These are phyloP conservation scores for Curvularia sp. DNA, from an alignment of 2,329 filamentous ascomycete genomes.

Conservation along the genomic window DNA sequence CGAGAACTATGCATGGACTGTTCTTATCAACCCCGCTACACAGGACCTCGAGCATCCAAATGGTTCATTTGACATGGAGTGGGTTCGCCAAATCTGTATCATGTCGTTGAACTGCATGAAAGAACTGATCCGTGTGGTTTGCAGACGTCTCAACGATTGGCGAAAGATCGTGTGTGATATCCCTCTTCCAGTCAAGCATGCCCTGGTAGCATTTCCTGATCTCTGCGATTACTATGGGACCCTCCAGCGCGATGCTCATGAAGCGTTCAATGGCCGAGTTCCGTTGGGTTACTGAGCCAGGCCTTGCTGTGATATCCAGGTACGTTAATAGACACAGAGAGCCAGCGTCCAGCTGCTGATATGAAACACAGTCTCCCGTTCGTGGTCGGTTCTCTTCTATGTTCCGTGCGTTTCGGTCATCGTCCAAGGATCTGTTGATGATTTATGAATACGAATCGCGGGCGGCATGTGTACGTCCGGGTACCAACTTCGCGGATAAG, in stretches of 20 bases:
- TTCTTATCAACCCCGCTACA: slow-evolving; percentile 38
- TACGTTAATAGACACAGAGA: neutral
- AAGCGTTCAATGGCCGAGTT: slow-evolving; percentile 27
- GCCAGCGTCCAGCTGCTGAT: neutral
- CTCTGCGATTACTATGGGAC: slow-evolving; percentile 26
- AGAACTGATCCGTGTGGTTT: slow-evolving; percentile 24
- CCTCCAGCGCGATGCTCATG: slow-evolving; percentile 29
- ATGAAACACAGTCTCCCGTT: neutral
- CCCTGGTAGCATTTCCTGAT: slow-evolving; percentile 29
- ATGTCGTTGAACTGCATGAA: slow-evolving; percentile 33
- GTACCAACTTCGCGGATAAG: neutral
- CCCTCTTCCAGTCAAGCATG: slow-evolving; percentile 27
- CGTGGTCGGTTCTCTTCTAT: neutral
- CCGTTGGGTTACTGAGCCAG: slow-evolving; percentile 26
- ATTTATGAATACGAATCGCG: neutral
- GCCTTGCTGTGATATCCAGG: neutral
- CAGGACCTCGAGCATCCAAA: slow-evolving; percentile 34
- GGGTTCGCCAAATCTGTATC: slow-evolving; percentile 25
- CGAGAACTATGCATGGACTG: slow-evolving; percentile 32
- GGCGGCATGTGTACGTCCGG: neutral
- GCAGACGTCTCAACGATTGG: slow-evolving; percentile 30
- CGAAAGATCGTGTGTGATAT: slow-evolving; percentile 31
- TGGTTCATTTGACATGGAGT: slow-evolving; percentile 29
- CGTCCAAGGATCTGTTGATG: neutral
- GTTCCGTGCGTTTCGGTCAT: neutral